Conservation (phyloP, 1,284 basidiomycete species). For the Melampsora larici-populina region DNA sequence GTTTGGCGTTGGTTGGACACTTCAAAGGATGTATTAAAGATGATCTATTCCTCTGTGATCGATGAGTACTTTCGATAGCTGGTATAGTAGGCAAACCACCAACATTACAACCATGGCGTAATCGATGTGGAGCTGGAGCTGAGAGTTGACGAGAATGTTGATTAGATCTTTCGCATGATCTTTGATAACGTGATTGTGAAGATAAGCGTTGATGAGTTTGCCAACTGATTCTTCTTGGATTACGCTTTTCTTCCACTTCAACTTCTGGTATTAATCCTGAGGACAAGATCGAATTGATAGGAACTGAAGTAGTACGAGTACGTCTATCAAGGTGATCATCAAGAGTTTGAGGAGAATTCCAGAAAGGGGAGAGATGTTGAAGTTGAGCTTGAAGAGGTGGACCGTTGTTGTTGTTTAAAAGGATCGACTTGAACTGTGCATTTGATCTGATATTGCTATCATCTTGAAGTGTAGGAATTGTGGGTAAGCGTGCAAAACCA, state of each 20-base stretch:
- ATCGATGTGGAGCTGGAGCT: background rate
- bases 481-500: background rate
- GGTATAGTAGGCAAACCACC: background rate
- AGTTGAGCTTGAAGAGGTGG: no score
- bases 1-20: background rate
- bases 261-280: background rate
- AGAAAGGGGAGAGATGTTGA: no score
- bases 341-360: no score
- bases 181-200: background rate
- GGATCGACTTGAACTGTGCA: no score
- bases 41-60: background rate
- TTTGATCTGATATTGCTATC: background rate
- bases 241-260: background rate
- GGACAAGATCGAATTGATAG: background rate
- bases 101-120: background rate
- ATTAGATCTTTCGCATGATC: background rate
- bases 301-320: background rate
- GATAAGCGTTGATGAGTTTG: background rate
- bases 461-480: background rate
- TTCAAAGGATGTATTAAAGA: background rate
- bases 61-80: background rate
- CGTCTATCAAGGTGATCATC: background rate
- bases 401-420: no score
- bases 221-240: background rate
- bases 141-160: background rate